Base-by-base conservation (phyloP, 1,139 yeast species). In the Saccharomyces hybrid region DNA sequence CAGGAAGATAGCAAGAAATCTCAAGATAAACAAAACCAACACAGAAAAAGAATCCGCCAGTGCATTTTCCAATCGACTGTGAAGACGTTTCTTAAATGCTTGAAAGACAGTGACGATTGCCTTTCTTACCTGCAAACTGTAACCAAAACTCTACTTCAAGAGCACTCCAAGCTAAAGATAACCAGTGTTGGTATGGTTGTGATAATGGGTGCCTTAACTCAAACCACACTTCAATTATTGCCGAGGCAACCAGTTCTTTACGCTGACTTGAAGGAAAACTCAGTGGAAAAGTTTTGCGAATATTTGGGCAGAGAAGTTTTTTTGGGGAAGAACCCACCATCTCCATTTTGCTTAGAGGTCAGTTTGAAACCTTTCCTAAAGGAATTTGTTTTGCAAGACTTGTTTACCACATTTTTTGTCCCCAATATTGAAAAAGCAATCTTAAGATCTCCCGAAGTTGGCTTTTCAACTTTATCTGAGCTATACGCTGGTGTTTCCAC, bases 401-500 rank as follows among this genome's bases (percentile, higher is more conserved):
- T 76, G 13, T 75, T 86, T 54, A 70, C 67, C 14, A 61, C 67
- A 0, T 54, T 63, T 3, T 60, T 89, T 16, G 66, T 84, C 8
- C 89, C 95, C 2, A 75, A 79, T 16, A 66, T 91, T 52, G 93
- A 88, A 61, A 90, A 88, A 66, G 80, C 95, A 0, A 77, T 86
- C 51, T 75, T 93, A 64, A 80, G 97, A 68, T 83, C 96, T 2
- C 87, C 97, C 0, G 98, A 90, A 66, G 72, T 76, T 41, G 80
- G 89, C 0, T 79, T 88, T 59, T 77, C 78, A 6, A 64, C 74
- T 34, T 71, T 84, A 14, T 65, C 82, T 23, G 71, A 75, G 2
- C 66, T 88, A 26, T 73, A 83, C 52, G 54, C 62, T 2, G 67
- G 74, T 34, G 57, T 83, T 14, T 58, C 74, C 4, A 58, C 70